These are phyloP conservation scores for Lasiodiplodia theobromae DNA, from an alignment of 2,329 filamentous ascomycete genomes.

Conservation along the genomic window DNA sequence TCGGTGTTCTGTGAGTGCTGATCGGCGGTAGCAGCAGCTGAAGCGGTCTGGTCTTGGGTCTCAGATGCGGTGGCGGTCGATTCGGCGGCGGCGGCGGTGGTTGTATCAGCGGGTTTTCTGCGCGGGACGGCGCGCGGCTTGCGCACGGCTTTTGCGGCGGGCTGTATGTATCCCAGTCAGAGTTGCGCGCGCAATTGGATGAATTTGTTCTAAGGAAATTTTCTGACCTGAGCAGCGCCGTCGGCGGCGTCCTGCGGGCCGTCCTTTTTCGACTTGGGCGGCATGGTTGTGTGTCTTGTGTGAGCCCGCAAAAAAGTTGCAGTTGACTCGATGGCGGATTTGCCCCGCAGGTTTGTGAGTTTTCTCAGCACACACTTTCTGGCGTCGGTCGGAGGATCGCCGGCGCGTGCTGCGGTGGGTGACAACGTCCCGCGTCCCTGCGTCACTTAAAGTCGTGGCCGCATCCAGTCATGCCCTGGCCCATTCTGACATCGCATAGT, in stretches of 20 bases:
- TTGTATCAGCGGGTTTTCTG: slow-evolving; percentile 17
- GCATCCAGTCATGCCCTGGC: not conserved
- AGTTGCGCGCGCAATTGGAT: not conserved
- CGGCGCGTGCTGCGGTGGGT: slow-evolving; percentile 20
- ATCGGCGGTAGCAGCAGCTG: not conserved
- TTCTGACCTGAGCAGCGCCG: slow-evolving; percentile 14
- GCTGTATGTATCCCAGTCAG: not conserved
- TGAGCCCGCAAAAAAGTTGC: not conserved
- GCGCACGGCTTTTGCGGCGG: slow-evolving; percentile 28
- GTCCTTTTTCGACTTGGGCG: slow-evolving; percentile 27
- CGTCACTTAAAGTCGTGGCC: slow-evolving; percentile 12
- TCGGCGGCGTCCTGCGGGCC: slow-evolving; percentile 1
- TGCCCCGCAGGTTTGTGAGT: slow-evolving; percentile 29
- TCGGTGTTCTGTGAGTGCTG: not conserved
- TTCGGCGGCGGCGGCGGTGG: not conserved
- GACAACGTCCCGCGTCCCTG: slow-evolving; percentile 1
- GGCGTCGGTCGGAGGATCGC: slow-evolving; percentile 21
- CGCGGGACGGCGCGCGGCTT: slow-evolving; percentile 26
- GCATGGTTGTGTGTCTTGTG: slow-evolving; percentile 13
- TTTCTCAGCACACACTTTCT: slow-evolving; percentile 9
- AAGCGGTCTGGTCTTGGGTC: slow-evolving; percentile 1
- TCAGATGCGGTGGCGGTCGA: not conserved
- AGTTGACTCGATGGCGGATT: not conserved
- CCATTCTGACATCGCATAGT: too few relatives aligned
- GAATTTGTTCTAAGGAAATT: not conserved